These are phyloP conservation scores for Pseudopithomyces chartarum DNA, from an alignment of 2,329 filamentous ascomycete species.

Conservation along the genomic window DNA sequence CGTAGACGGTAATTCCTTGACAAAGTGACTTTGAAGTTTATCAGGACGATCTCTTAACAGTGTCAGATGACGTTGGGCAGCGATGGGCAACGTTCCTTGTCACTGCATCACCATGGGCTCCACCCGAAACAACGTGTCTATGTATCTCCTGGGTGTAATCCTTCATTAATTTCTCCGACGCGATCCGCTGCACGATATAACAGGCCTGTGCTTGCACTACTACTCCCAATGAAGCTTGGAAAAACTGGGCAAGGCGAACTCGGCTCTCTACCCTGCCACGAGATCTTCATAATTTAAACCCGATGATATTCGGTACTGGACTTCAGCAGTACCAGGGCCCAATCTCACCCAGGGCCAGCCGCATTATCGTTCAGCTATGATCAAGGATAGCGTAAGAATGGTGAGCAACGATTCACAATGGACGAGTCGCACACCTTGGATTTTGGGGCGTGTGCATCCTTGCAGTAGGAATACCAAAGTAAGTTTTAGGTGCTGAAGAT, in stretches of 20 bases:
- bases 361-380: not conserved
- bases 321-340: not conserved
- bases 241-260: constrained; percentile 2
- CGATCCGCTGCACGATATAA: not conserved
- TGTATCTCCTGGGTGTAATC: not conserved
- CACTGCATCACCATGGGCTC: not conserved
- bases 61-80: not conserved
- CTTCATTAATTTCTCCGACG: not conserved
- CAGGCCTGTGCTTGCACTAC: not conserved
- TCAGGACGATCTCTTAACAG: not conserved
- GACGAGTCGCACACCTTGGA: not conserved
- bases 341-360: not conserved
- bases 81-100: not conserved
- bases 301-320: not conserved
- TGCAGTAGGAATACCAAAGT: constrained; percentile 1
- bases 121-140: not conserved
- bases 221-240: not conserved
- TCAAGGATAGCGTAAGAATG: not conserved
- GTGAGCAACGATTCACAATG: not conserved
- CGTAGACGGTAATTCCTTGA: not conserved
- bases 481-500: constrained; percentile 1
- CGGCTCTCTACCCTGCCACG: not conserved
- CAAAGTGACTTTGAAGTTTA: not conserved
- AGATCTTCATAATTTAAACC: not conserved
- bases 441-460: not conserved